These are phyloP conservation scores for Alternaria panax DNA, from an alignment of 2,329 filamentous ascomycete species.

Conservation along the genomic window DNA sequence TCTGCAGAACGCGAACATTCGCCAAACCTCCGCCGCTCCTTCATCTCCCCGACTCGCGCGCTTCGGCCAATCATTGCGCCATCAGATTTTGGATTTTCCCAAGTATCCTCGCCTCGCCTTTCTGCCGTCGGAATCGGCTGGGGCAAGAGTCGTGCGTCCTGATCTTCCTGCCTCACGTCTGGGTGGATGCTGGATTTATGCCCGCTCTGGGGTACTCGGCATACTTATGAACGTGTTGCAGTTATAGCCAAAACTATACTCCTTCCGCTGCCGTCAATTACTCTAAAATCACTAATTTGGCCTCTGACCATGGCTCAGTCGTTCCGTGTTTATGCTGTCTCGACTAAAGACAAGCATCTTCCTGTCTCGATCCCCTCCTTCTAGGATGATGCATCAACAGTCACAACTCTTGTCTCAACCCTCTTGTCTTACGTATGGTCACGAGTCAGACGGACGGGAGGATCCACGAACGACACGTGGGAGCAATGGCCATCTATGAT, in stretches of 20 bases:
- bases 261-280: not conserved
- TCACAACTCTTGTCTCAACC: constrained; percentile 1
- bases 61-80: constrained; percentile 33
- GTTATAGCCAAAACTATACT: not conserved
- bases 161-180: constrained; percentile 13
- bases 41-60: constrained; percentile 49
- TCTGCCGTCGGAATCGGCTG: constrained; percentile 9
- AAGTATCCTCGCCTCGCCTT: constrained; percentile 14
- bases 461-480: constrained; percentile 27
- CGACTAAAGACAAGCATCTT: not conserved
- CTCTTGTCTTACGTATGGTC: not conserved
- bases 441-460: constrained; percentile 17
- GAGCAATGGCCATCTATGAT: constrained; percentile 23
- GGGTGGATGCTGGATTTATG: constrained; percentile 3
- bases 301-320: not conserved
- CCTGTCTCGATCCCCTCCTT: not conserved
- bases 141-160: constrained; percentile 1
- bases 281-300: not conserved
- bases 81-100: constrained; percentile 17
- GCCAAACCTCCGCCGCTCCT: constrained; percentile 40
- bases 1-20: constrained; percentile 20
- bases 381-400: constrained; percentile 12
- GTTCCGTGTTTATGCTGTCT: not conserved
- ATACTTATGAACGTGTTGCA: constrained; percentile 2
- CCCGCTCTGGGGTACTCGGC: not conserved